Conservation (phyloP, 192 early-diverging fungal species). For the Backusella tuberculispora region DNA sequence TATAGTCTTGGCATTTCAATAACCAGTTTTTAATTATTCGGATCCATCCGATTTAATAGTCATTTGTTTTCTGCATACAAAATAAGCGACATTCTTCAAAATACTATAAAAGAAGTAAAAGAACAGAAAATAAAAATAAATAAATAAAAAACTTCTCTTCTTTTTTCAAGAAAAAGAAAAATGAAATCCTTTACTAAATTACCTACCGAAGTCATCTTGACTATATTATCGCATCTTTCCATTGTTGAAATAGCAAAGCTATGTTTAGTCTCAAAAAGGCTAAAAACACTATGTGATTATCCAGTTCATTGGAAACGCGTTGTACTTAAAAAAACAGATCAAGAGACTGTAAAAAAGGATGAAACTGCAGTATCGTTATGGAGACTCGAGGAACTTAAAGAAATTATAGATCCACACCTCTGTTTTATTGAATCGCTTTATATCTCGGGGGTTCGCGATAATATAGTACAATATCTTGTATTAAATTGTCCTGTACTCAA, state of each 20-base stretch:
- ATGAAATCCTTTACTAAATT: not conserved
- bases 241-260: not conserved
- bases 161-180: not conserved
- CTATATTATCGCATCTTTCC: not conserved
- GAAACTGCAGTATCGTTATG: not conserved
- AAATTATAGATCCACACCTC: not conserved
- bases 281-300: not conserved
- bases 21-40: not conserved
- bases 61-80: not conserved
- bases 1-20: not conserved
- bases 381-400: not conserved
- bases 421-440: not conserved
- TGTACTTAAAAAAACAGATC: not conserved
- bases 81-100: not conserved
- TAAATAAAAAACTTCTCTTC: not conserved
- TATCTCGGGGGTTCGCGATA: not conserved
- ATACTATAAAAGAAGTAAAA: not conserved
- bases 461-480: not conserved
- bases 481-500: not conserved
- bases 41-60: not conserved
- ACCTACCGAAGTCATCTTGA: not conserved
- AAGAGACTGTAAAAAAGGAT: not conserved
- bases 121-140: too few species aligned
- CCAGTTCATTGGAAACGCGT: not conserved
- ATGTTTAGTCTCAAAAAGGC: not conserved